phyloP scores from a whole-genome alignment of 1,284 basidiomycete genomes.

The Cutaneotrichosporon cavernicola region DNA sequence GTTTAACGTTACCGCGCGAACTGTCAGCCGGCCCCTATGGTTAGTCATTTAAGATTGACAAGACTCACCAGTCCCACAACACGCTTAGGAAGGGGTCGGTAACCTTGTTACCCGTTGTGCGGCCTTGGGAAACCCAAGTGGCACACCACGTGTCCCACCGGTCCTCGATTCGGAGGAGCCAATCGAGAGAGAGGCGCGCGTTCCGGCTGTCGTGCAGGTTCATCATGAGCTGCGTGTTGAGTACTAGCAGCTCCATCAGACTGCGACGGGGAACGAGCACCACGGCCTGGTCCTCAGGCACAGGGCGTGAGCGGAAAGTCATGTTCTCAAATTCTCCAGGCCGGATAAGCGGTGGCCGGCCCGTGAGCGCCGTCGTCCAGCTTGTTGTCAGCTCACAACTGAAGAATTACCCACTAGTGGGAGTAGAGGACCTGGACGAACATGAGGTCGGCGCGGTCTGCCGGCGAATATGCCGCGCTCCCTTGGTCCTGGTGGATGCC shows the following conservation, averaged over 20 bases:
- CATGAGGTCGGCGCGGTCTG: slow-evolving; percentile 27
- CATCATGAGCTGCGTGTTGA: slow-evolving; percentile 27
- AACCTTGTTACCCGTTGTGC: slow-evolving; percentile 18
- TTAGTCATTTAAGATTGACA: not conserved
- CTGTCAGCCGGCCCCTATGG: slow-evolving; percentile 23
- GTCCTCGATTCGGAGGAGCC: slow-evolving; percentile 23
- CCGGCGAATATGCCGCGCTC: slow-evolving; percentile 16
- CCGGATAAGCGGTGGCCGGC: slow-evolving; percentile 17
- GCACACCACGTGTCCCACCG: slow-evolving; percentile 21
- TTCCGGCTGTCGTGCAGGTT: slow-evolving; percentile 22
- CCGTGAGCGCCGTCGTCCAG: slow-evolving; percentile 19
- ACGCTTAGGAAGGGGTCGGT: slow-evolving; percentile 21
- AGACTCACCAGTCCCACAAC: slow-evolving; percentile 25
- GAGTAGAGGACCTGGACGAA: slow-evolving; percentile 23
- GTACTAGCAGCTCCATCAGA: slow-evolving; percentile 22
- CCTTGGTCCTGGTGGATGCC: slow-evolving; percentile 24
- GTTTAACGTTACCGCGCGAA: slow-evolving; percentile 19
- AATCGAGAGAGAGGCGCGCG: slow-evolving; percentile 19
- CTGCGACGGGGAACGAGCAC: slow-evolving; percentile 22
- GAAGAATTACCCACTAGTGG: slow-evolving; percentile 19
- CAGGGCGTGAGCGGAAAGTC: slow-evolving; percentile 20
- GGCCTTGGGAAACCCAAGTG: slow-evolving; percentile 19
- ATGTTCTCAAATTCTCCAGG: slow-evolving; percentile 27
- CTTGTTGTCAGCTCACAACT: slow-evolving; percentile 13
- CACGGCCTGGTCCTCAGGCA: slow-evolving; percentile 7